Evolutionary conservation across 352 stramenopile species (phyloP), one percentile per base, ranked within the genome.

Genomic region (Phytophthora foliorum): DNA sequence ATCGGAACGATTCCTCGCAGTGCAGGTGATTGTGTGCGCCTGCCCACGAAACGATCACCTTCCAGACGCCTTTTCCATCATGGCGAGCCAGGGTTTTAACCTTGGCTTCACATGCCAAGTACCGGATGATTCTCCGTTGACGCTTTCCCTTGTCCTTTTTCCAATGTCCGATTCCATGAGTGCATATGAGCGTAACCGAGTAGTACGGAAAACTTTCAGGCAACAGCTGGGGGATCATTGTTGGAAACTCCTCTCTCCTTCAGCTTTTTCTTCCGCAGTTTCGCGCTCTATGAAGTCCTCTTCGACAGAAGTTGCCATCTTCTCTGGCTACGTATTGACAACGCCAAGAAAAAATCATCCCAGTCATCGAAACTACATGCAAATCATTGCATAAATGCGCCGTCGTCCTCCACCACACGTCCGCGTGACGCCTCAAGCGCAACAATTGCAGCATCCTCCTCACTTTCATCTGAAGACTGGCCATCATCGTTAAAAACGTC

Each of bases 61-160:
- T 55, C 50, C 41, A 61, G 0, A 4, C 19, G 5, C 39, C 60
- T 4, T 24, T 16, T 1, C 0, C 13, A 34, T 60, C 31, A 5
- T 39, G 50, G 7, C 24, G 24, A 4, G 49, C 27, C 3, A 60
- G 39, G 1, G 17, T 29, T 11, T 62, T 60, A 7, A 61, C 41
- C 9, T 61, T 51, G 21, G 51, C 29, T 1, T 6, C 17, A 21
- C 50, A 68, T 1, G 25, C n/a, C 10, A 62, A 19, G 41, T 49
- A 62, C 1, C 29, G 22, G 16, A 61, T 56, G 8, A 56, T 56
- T 22, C 19, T 41, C 9, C 42, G 14, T 19, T 49, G 50, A 0
- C 42, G 39, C 4, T 54, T 55, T 1, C 29, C 42, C 29, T 62
- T 68, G n/a, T 50, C 32, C n/a, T 58, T 52, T 1, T 50, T 55